Percentiles rank a stretch among this genome's conserved stretches.
phyloP scores from a whole-genome alignment of 1,284 basidiomycete species.

The Pterula multifida region DNA sequence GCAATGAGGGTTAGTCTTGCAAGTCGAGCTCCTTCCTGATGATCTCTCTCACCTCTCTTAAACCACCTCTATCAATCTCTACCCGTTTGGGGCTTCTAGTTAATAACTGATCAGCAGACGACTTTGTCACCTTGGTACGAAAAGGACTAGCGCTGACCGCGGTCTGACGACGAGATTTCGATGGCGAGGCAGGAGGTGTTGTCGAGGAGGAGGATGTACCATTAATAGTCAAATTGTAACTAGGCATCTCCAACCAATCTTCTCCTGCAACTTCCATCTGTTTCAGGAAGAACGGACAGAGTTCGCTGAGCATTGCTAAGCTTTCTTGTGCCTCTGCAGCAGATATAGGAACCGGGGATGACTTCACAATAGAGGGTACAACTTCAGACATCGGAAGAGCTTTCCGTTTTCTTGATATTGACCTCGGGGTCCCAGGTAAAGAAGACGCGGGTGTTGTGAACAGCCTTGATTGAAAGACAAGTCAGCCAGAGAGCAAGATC shows the following conservation, averaged over 20 bases:
- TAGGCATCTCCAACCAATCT: slow-evolving; percentile 75
- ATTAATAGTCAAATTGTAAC: slow-evolving; percentile 20
- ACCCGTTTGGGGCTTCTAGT: slow-evolving; percentile 60
- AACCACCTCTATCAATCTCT: slow-evolving; percentile 52
- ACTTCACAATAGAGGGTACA: slow-evolving; percentile 55
- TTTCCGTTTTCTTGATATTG: slow-evolving; percentile 51
- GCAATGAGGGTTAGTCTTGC: slow-evolving; percentile 32
- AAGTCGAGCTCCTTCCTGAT: slow-evolving; percentile 65
- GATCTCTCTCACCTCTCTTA: slow-evolving; percentile 67
- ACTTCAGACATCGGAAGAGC: slow-evolving; percentile 56
- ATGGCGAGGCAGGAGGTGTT: neutral
- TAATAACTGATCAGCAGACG: slow-evolving; percentile 38
- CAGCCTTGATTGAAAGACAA: slow-evolving; percentile 29
- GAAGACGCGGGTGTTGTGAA: slow-evolving; percentile 45
- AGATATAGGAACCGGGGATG: slow-evolving; percentile 67
- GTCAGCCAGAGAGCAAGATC: slow-evolving; percentile 3
- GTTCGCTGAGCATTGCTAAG: slow-evolving; percentile 43
- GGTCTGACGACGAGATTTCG: neutral
- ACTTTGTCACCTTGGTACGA: neutral
- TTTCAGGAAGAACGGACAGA: slow-evolving; percentile 72
- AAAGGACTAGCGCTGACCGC: neutral
- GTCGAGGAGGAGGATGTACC: neutral
- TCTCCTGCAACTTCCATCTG: slow-evolving; percentile 48
- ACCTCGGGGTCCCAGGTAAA: slow-evolving; percentile 31
- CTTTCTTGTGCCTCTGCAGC: slow-evolving; percentile 65